phyloP scores from a whole-genome alignment of 441 rosid genomes.

The Jatropha multifida region DNA sequence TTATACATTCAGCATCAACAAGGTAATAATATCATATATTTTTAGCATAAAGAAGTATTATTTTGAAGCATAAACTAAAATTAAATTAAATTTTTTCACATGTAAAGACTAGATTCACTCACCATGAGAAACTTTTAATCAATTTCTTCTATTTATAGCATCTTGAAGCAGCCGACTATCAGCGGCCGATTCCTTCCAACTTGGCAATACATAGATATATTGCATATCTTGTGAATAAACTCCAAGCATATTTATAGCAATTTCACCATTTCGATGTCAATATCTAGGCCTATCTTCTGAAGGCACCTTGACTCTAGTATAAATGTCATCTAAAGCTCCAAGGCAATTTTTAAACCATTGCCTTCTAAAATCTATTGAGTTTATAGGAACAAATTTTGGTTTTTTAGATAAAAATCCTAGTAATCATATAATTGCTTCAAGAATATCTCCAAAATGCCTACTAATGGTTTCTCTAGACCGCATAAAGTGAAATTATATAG shows the following conservation, averaged over 20 bases:
- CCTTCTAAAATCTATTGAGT: neutral
- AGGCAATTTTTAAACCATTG: conserved; percentile 5
- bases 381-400: neutral
- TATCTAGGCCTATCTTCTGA: neutral
- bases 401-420: neutral
- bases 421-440: neutral
- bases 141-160: neutral
- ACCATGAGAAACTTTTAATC: neutral
- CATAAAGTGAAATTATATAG: neutral
- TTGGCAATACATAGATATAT: no score
- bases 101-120: neutral
- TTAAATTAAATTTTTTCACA: neutral
- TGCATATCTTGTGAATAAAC: neutral
- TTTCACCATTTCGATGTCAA: neutral
- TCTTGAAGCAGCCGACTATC: neutral
- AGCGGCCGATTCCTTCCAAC: neutral
- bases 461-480: neutral
- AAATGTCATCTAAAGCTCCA: neutral
- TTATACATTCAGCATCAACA: neutral
- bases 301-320: neutral
- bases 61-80: no score
- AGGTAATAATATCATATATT: neutral
- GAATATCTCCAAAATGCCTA: neutral
- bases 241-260: neutral
- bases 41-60: neutral